Conservation (phyloP, 352 stramenopile genomes). For the Phytopythium aichiense region DNA sequence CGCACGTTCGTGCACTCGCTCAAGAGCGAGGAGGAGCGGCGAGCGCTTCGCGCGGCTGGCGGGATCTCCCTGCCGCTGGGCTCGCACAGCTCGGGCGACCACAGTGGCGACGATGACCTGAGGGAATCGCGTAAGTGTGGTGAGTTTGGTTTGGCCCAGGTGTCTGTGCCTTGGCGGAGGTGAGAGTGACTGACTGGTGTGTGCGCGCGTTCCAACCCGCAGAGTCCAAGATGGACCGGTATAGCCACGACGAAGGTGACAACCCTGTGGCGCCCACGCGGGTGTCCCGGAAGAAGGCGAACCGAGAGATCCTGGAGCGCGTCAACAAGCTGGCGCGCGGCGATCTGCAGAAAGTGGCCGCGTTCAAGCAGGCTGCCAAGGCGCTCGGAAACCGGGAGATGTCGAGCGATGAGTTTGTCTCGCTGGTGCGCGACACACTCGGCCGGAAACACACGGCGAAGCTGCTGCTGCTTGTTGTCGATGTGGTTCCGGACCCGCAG, state of each 20-base stretch:
- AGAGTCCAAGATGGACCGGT: constrained; percentile 35
- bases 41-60: constrained; percentile 29
- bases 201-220: constrained; percentile 9
- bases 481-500: constrained; percentile 55
- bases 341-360: constrained; percentile 36
- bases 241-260: constrained; percentile 9
- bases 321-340: constrained; percentile 50
- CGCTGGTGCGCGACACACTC: constrained; percentile 56
- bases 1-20: constrained; percentile 40
- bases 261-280: constrained; percentile 18
- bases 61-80: constrained; percentile 18
- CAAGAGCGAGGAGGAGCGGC: constrained; percentile 54
- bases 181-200: constrained; percentile 11
- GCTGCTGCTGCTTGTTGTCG: constrained; percentile 58
- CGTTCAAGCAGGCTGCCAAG: constrained; percentile 71
- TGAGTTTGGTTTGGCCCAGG: constrained; percentile 11
- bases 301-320: constrained; percentile 62
- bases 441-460: constrained; percentile 46
- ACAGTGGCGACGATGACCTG: constrained; percentile 17
- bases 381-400: constrained; percentile 70
- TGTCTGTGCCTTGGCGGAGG: background rate
- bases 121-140: constrained; percentile 31
- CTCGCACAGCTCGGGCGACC: constrained; percentile 2
- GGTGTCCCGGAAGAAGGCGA: constrained; percentile 53
- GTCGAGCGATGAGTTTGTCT: constrained; percentile 53